phyloP scores from a whole-genome alignment of 768 basidiomycete species.

The Mycena vulgaris region DNA sequence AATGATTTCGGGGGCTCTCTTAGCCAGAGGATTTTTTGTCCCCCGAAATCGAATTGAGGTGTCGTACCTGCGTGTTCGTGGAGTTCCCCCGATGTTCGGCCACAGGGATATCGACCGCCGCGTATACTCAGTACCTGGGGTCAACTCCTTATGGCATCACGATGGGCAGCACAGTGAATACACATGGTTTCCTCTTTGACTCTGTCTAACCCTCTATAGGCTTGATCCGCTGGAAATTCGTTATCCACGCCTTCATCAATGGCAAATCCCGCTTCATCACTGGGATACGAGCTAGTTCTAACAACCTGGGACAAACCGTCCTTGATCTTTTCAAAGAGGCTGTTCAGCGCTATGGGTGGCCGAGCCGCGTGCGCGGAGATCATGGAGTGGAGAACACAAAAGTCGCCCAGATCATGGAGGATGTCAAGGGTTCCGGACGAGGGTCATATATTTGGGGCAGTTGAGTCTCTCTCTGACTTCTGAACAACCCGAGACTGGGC shows the following conservation, averaged over 20 bases:
- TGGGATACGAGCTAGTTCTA: slow-evolving; percentile 51
- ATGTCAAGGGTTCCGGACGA: slow-evolving; percentile 30
- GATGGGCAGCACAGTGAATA: slow-evolving; percentile 40
- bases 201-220: slow-evolving; percentile 38
- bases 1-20: slow-evolving; percentile 37
- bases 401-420: slow-evolving; percentile 51
- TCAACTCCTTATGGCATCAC: slow-evolving; percentile 41
- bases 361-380: slow-evolving; percentile 53
- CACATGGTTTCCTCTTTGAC: not conserved
- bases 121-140: slow-evolving; percentile 37
- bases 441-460: slow-evolving; percentile 56
- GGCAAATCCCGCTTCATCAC: slow-evolving; percentile 49
- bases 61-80: not conserved
- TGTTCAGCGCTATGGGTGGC: slow-evolving; percentile 45
- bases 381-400: slow-evolving; percentile 57
- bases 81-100: not conserved
- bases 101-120: not conserved
- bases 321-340: slow-evolving; percentile 48
- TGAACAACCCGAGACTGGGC: not conserved
- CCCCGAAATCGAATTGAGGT: slow-evolving; percentile 1
- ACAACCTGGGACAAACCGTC: slow-evolving; percentile 57
- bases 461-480: slow-evolving; percentile 30
- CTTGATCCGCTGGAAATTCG: slow-evolving; percentile 51
- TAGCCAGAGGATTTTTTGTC: slow-evolving; percentile 23
- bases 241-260: slow-evolving; percentile 55